phyloP scores from a whole-genome alignment of 108 stramenopile species.

The Nitzschia inconspicua region DNA sequence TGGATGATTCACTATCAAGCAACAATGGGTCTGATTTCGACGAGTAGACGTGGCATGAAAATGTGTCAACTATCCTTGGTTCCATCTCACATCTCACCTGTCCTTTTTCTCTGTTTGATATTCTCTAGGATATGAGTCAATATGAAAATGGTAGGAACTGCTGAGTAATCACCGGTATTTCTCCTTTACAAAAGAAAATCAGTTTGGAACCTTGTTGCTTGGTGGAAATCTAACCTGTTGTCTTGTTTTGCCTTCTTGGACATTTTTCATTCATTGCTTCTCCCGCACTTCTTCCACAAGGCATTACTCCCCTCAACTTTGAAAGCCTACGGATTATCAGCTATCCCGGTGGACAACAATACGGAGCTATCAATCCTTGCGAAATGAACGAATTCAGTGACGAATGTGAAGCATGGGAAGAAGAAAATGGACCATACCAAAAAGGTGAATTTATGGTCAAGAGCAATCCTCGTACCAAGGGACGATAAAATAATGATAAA shows the following conservation, averaged over 20 bases:
- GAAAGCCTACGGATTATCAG: conserved; percentile 65
- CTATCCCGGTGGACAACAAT: conserved; percentile 92
- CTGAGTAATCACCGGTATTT: no score
- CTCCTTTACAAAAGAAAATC: no score
- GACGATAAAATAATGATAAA: conserved; percentile 28
- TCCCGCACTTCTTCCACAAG: no score
- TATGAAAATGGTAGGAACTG: no score
- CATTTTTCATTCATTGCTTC: no score
- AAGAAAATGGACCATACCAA: conserved; percentile 72
- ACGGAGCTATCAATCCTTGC: conserved; percentile 91
- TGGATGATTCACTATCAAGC: no score
- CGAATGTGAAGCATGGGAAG: conserved; percentile 86
- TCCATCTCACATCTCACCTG: not conserved
- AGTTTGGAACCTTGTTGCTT: no score
- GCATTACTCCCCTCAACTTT: conserved; percentile 80
- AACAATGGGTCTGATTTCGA: no score
- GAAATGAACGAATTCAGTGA: conserved; percentile 94
- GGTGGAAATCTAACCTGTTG: no score
- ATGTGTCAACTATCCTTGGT: not conserved
- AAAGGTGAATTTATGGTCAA: conserved; percentile 72
- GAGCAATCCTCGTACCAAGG: conserved; percentile 74
- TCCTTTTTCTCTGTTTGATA: not conserved
- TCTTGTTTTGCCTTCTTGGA: no score
- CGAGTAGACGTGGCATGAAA: not conserved
- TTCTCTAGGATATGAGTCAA: not conserved